Base-by-base conservation (phyloP, 306 rosid genomes). In the Carpinus fangiana region DNA sequence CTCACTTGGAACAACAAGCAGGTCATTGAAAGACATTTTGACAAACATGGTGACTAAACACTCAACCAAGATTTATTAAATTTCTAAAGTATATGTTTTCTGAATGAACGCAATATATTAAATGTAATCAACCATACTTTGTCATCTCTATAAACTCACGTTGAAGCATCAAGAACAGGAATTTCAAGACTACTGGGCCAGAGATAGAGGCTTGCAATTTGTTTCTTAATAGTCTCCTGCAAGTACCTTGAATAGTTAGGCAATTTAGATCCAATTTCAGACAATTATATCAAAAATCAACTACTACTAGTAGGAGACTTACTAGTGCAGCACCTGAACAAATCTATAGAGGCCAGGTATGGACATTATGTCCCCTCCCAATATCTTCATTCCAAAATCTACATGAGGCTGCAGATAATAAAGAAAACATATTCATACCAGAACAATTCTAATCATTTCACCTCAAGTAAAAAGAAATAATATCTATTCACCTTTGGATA, bases 281-380 rank as follows among this genome's bases (percentile, higher is more conserved):
- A 59, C 28, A 62, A 34, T 11, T 53, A 13, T 69, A 51, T n/a
- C 62, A 59, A 56, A 50, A 31, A 62, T 71, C 77, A 79, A 77
- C 67, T 46, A 56, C 50, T 31, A 76, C 46, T 72, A 73, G 70
- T 31, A 66, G 75, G 31, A 72, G 75, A 82, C 70, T 84, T 79
- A 84, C 78, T 28, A 79, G 77, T 87, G 82, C 28, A 80, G 88
- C 82, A 94, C 98, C 98, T 94, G 98, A 88, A 91, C 79, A 86
- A 82, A 88, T 78, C 84, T 86, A 80, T 94, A 90, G 66, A 94
- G 85, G 78, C 98, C 98, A 11, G 97, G 98, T 77, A 94, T 90
- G 66, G 98, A 83, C 98, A 94, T 92, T 78, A 90, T 31, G 82
- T 94, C 98, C 76, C 90, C 98, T 87, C 98, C 98, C 62, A 86